These are phyloP conservation scores for Paragyromitra xinjiangensis DNA, from an alignment of 495 filamentous ascomycete species.

Conservation along the genomic window DNA sequence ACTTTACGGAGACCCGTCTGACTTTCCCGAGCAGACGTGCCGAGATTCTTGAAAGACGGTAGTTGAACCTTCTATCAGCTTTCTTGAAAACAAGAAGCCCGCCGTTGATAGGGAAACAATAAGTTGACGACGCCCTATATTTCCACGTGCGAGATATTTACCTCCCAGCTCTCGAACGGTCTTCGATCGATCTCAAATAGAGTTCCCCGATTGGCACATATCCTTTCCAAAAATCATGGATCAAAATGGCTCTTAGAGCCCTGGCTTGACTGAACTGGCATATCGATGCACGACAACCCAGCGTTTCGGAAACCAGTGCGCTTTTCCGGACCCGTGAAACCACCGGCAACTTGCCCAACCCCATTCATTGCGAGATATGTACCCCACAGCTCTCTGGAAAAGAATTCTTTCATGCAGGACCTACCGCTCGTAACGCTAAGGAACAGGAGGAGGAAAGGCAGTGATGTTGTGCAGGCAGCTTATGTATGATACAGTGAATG, in stretches of 20 bases:
- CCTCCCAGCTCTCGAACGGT: constrained; percentile 31
- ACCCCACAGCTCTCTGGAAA: constrained; percentile 36
- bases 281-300: constrained; percentile 38
- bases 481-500: constrained; percentile 23
- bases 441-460: constrained; percentile 10
- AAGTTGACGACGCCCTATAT: background rate
- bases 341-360: constrained; percentile 19
- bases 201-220: constrained; percentile 39
- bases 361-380: constrained; percentile 27
- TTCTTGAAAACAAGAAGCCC: constrained; percentile 7
- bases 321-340: constrained; percentile 37
- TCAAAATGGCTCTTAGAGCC: constrained; percentile 40
- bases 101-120: constrained; percentile 7
- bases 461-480: constrained; percentile 24
- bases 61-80: constrained; percentile 20
- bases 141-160: constrained; percentile 34
- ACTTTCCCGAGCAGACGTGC: background rate
- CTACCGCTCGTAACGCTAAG: constrained; percentile 30
- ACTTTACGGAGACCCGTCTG: background rate
- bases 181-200: constrained; percentile 47
- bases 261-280: constrained; percentile 40
- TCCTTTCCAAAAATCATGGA: constrained; percentile 30
- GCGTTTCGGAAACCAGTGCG: constrained; percentile 47
- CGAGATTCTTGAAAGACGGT: constrained; percentile 12
- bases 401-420: constrained; percentile 30